Conservation (phyloP, 73 alveolate genomes). For the Urostyla sp. region DNA sequence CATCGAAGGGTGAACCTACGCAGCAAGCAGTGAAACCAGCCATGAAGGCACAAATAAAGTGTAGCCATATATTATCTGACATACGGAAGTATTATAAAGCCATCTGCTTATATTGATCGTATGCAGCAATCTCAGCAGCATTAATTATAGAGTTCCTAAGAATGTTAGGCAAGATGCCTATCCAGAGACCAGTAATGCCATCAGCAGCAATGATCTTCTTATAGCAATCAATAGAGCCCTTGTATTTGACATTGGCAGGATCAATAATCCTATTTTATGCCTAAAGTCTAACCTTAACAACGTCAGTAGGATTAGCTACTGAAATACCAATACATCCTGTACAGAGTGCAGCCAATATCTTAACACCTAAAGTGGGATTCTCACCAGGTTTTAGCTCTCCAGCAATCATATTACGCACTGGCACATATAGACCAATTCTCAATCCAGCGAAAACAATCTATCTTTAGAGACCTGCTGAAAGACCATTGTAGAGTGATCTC, state of each 20-base stretch:
- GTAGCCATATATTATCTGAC: slow-evolving; percentile 66
- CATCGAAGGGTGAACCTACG: slow-evolving; percentile 79
- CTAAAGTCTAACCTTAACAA: slow-evolving; percentile 76
- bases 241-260: slow-evolving; percentile 35
- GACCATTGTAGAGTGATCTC: slow-evolving; percentile 68
- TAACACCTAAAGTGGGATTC: slow-evolving; percentile 67
- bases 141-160: slow-evolving; percentile 76
- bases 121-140: slow-evolving; percentile 80
- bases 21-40: slow-evolving; percentile 81
- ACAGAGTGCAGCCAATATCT: slow-evolving; percentile 72
- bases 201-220: slow-evolving; percentile 60
- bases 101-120: slow-evolving; percentile 76
- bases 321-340: slow-evolving; percentile 83
- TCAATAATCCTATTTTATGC: slow-evolving; percentile 61
- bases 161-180: slow-evolving; percentile 69
- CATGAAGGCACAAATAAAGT: slow-evolving; percentile 60
- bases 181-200: slow-evolving; percentile 73
- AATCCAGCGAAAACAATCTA: slow-evolving; percentile 79
- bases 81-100: slow-evolving; percentile 46
- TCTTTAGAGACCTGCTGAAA: slow-evolving; percentile 76
- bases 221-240: slow-evolving; percentile 68
- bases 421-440: slow-evolving; percentile 78
- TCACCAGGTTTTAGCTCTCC: slow-evolving; percentile 54
- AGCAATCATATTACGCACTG: slow-evolving; percentile 59
- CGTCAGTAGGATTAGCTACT: slow-evolving; percentile 81